Percentiles rank a stretch among this genome's conserved stretches.
Conservation (phyloP, 2,329 filamentous ascomycete genomes). For the Pleomassaria siparia region DNA sequence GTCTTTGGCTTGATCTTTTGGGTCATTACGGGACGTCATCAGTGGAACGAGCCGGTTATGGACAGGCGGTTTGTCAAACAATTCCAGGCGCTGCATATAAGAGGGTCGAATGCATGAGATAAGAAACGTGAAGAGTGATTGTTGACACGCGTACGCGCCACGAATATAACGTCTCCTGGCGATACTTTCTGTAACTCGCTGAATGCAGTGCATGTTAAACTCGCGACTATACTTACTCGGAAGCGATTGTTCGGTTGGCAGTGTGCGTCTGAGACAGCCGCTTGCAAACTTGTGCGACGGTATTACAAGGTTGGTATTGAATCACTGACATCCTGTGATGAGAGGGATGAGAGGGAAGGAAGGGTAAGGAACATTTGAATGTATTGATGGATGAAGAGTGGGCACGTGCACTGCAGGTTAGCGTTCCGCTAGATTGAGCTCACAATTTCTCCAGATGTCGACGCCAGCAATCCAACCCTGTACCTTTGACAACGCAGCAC, state of each 20-base stretch:
- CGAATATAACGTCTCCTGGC: background rate
- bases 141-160: background rate
- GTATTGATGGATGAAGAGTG: too few species aligned
- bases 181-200: background rate
- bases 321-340: too few species aligned
- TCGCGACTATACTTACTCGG: background rate
- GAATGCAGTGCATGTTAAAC: background rate
- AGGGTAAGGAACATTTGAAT: too few species aligned
- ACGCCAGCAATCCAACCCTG: background rate
- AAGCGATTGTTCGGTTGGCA: background rate
- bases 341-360: too few species aligned
- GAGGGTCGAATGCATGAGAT: background rate
- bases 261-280: background rate
- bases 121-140: background rate
- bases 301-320: too few species aligned
- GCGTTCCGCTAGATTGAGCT: background rate
- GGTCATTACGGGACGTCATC: conserved; percentile 5
- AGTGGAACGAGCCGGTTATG: conserved; percentile 10
- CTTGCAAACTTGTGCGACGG: too few species aligned
- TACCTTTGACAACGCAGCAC: background rate
- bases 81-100: background rate
- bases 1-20: conserved; percentile 12
- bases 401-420: background rate
- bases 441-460: background rate
- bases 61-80: conserved; percentile 8